phyloP scores from a whole-genome alignment of 371 early-diverging fungal species.

The Saksenaea vasiformis region DNA sequence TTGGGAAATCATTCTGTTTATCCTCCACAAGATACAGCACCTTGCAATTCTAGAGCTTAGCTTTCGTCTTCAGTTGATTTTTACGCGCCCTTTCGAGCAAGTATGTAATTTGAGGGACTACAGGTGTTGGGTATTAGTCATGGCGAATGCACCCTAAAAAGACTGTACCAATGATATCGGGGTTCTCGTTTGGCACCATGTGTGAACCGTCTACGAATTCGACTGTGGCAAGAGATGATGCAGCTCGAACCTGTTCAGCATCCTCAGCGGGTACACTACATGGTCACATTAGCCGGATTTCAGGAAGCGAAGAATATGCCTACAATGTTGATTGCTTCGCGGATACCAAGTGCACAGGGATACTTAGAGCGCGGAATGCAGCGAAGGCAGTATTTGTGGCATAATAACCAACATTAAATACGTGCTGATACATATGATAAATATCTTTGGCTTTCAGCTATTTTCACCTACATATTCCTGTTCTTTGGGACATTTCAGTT shows the following conservation, averaged over 20 bases:
- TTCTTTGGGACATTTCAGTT: conserved; percentile 38
- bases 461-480: conserved; percentile 41
- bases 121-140: too few species aligned
- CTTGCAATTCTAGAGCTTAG: too few species aligned
- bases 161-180: conserved; percentile 24
- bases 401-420: conserved; percentile 17
- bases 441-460: not conserved
- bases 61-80: too few species aligned
- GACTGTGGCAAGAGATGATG: conserved; percentile 15
- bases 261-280: conserved; percentile 16
- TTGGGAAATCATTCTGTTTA: too few species aligned
- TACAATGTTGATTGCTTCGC: conserved; percentile 21
- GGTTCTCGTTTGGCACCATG: conserved; percentile 35
- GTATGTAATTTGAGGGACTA: too few species aligned
- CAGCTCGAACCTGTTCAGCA: not conserved
- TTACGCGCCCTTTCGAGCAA: too few species aligned
- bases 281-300: not conserved
- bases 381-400: conserved; percentile 13
- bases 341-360: conserved; percentile 22
- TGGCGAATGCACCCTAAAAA: too few species aligned
- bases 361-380: conserved; percentile 8
- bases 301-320: not conserved
- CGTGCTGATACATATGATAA: conserved; percentile 16
- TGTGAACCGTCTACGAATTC: conserved; percentile 34
- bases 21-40: too few species aligned